Percentiles rank a stretch among this genome's conserved stretches.
Evolutionary conservation across 2,329 filamentous ascomycete species (phyloP).

Genomic region (Pezicula carpinea): DNA sequence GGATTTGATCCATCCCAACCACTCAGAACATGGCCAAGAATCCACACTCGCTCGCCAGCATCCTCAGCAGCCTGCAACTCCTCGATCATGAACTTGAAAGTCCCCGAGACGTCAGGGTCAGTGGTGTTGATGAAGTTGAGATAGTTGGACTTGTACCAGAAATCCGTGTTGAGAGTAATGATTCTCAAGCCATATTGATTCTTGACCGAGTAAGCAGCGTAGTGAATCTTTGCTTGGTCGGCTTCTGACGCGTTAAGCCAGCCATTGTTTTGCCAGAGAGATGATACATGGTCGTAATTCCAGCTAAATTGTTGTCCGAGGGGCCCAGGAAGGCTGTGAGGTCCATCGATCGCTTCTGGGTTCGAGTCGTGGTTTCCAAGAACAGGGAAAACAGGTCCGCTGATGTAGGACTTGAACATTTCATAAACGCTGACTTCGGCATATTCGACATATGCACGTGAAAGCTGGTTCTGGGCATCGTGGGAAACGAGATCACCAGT

Average conservation of each 20-base stretch:
- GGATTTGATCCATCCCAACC: slow-evolving; percentile 53
- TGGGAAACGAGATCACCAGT: slow-evolving; percentile 54
- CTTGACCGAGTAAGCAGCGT: slow-evolving; percentile 50
- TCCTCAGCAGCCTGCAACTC: slow-evolving; percentile 50
- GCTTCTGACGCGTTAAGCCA: slow-evolving; percentile 45
- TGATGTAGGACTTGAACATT: slow-evolving; percentile 52
- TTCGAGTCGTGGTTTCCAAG: slow-evolving; percentile 55
- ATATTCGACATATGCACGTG: slow-evolving; percentile 47
- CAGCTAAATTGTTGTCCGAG: slow-evolving; percentile 51
- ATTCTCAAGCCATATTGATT: slow-evolving; percentile 47
- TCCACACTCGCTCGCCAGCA: slow-evolving; percentile 47
- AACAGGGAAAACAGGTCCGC: slow-evolving; percentile 49
- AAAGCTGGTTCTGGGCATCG: slow-evolving; percentile 46
- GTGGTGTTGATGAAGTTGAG: slow-evolving; percentile 48
- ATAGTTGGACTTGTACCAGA: slow-evolving; percentile 39
- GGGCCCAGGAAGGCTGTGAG: slow-evolving; percentile 46
- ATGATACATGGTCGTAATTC: slow-evolving; percentile 53
- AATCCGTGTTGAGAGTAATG: slow-evolving; percentile 49
- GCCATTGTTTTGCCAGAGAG: slow-evolving; percentile 49
- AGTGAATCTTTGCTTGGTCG: slow-evolving; percentile 44
- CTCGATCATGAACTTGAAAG: slow-evolving; percentile 43
- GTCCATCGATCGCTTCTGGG: slow-evolving; percentile 47
- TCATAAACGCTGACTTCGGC: slow-evolving; percentile 47
- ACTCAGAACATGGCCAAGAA: slow-evolving; percentile 48
- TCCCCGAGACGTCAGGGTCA: slow-evolving; percentile 44